These are phyloP conservation scores for Trichoderma sp. DNA, from an alignment of 2,329 filamentous ascomycete genomes.

Conservation along the genomic window DNA sequence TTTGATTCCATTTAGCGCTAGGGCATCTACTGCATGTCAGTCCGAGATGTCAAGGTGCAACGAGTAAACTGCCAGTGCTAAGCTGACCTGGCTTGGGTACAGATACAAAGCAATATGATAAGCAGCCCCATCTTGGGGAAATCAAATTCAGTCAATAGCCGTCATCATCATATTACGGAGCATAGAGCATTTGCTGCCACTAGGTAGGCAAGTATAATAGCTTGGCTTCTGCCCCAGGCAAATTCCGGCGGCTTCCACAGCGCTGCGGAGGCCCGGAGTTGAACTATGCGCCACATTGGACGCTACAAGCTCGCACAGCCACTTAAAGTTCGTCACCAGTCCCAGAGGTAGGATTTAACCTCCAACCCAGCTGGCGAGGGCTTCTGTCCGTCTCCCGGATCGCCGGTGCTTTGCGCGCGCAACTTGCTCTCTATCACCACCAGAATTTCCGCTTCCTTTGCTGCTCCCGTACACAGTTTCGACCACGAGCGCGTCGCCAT, in stretches of 20 bases:
- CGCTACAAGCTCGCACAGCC: slow-evolving; percentile 27
- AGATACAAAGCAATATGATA: background rate
- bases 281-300: slow-evolving; percentile 13
- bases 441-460: background rate
- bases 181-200: background rate
- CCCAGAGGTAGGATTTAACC: slow-evolving; percentile 10
- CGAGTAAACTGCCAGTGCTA: background rate
- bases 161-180: background rate
- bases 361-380: slow-evolving; percentile 6
- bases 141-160: background rate
- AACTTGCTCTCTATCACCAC: background rate
- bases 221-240: background rate
- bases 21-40: background rate
- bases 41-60: background rate
- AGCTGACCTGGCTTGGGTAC: background rate
- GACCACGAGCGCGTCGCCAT: slow-evolving; percentile 51
- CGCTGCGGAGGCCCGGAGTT: slow-evolving; percentile 1
- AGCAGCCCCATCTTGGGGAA: background rate
- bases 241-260: slow-evolving; percentile 5
- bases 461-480: background rate
- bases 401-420: slow-evolving; percentile 21
- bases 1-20: background rate
- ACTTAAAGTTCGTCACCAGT: slow-evolving; percentile 38
- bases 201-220: background rate
- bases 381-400: slow-evolving; percentile 12